Base-by-base conservation (phyloP, 179 eudicot species). In the Beta corolliflora region DNA sequence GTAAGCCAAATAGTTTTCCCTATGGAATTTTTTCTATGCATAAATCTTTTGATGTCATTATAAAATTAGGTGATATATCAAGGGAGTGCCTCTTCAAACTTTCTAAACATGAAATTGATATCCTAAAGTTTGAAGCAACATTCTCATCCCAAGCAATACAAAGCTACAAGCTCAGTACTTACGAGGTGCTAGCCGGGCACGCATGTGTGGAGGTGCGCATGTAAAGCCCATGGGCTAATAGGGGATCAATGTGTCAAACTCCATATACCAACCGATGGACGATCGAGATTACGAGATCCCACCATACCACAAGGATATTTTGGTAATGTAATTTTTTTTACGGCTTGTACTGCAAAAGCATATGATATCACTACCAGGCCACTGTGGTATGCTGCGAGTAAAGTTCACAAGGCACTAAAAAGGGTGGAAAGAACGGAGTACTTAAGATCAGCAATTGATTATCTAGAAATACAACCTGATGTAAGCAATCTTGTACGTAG, bases 391-490 rank as follows among this genome's bases (percentile, higher is more conserved):
- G 79, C 86, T 3, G 85, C 86, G 4, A 77, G 77, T 55, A 69
- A 77, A 74, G 82, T 89, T 59, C 84, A 85, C n/a, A 79, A 78
- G 9, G 80, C 91, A 29, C 48, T 87, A 41, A 48, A 12, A 2
- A 81, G 66, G 74, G 80, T 82, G 86, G 81, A 80, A 41, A 52
- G 85, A 36, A 84, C 75, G 3, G 89, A 87, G 16, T 89, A 89
- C 72, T 76, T 89, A 56, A 83, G 88, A 81, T 91, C 93, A 5
- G 88, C 89, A 9, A 66, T 89, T 5, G 91, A 88, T 79, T 88
- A 84, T 82, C 77, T 91, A 48, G 92, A 91, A 45, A 7, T 76
- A n/a, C 85, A 86, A 58, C 83, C 86, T 11, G 78, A 88, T 70
- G 73, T 78, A 15, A 68, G 77, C 7, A 84, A 79, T 45, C 68